A percentile compares a stretch with the other conserved stretches of the same genome.
phyloP scores from a whole-genome alignment of 2,329 filamentous ascomycete genomes.

The Talaromyces pinophilus region DNA sequence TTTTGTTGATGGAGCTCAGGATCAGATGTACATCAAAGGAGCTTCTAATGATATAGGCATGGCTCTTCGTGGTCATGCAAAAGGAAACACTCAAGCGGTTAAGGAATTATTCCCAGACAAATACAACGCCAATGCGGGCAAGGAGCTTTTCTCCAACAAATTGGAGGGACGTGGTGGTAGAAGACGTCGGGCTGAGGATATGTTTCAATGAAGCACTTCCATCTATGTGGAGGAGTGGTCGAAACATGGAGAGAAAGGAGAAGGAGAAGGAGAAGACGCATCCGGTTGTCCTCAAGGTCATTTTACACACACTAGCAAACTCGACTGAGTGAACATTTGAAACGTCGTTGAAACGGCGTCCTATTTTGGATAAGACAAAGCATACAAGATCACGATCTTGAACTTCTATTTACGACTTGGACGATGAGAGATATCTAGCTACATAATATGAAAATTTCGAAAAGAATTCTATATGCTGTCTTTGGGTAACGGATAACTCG shows the following conservation, averaged over 20 bases:
- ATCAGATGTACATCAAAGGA: constrained; percentile 61
- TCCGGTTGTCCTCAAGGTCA: not conserved
- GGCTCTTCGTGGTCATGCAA: constrained; percentile 50
- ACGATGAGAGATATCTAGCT: constrained; percentile 1
- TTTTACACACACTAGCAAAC: not conserved
- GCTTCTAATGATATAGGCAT: constrained; percentile 48
- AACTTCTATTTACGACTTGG: not conserved
- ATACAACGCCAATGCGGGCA: constrained; percentile 59
- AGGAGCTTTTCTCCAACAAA: constrained; percentile 68
- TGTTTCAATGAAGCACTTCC: constrained; percentile 59
- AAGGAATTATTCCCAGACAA: constrained; percentile 71
- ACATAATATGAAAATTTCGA: not conserved
- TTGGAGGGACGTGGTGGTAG: constrained; percentile 59
- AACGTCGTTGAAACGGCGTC: not conserved
- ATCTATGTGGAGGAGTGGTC: not conserved
- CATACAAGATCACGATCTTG: not conserved
- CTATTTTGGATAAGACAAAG: not conserved
- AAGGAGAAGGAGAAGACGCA: not conserved
- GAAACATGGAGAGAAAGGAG: not conserved
- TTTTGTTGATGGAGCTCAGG: constrained; percentile 49
- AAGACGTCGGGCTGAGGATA: constrained; percentile 70
- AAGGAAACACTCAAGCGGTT: constrained; percentile 63
- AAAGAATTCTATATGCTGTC: not conserved
- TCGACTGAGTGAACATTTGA: not conserved
- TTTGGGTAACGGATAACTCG: too few relatives aligned